Evolutionary conservation across 2,329 filamentous ascomycete genomes (phyloP), one percentile per base, ranked within the genome.

Genomic region (Thelonectria blattea): DNA sequence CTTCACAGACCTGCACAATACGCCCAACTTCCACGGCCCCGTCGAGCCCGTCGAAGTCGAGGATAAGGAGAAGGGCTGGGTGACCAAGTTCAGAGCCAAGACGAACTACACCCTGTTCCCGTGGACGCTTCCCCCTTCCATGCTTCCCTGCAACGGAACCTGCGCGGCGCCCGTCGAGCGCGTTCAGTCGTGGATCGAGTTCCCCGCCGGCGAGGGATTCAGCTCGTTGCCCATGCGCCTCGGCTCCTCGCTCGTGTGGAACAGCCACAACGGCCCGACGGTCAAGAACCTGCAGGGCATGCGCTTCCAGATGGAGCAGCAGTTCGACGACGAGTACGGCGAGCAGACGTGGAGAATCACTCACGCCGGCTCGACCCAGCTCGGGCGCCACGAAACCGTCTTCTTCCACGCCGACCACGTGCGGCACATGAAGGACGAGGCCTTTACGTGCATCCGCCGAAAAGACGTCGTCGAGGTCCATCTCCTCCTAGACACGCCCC

Each of bases 31-130:
- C 3, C 86, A 91, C 58, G 76, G 77, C 3, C 76, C 78, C 8
- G 52, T 79, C 20, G 72, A 80, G 56, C 52, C 74, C 4, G 63
- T 78, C 20, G 68, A 76, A 20, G 60, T 73, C 12, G 71, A 85
- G 79, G 77, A 87, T 79, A 73, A 73, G 42, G 71, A 74, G 7
- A 73, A 71, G 84, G 71, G 76, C 82, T 56, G 79, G 72, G 61
- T 76, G 8, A 74, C 69, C 22, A 71, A 68, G 30, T 77, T 74
- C 61, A 73, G 66, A 43, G 88, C 88, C 14, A 85, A 85, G 7
- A 88, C 87, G 1, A 96, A 96, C 69, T 89, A 93, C 73, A 94
- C 90, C 0, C 89, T 91, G 69, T 98, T 93, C 71, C 95, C 95
- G 0, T 98, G 94, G 94, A 98, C 95, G 0, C 79, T 99, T 0